These are phyloP conservation scores for Wickerhamomyces queroliae DNA, from an alignment of 805 yeast species.

Conservation along the genomic window DNA sequence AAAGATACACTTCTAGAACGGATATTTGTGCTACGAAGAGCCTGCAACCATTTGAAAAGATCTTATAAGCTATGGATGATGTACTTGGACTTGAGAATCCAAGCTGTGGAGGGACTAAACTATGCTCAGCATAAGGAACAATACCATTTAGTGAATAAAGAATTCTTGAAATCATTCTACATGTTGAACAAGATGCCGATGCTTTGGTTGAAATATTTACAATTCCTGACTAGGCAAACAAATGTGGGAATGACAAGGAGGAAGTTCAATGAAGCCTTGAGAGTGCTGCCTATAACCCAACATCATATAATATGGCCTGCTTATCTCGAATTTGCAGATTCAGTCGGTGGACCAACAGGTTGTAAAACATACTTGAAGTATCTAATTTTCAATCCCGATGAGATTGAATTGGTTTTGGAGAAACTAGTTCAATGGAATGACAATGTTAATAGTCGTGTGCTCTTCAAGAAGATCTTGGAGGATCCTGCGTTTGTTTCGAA, in stretches of 20 bases:
- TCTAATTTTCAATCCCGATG: constrained; percentile 22
- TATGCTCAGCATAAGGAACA: constrained; percentile 25
- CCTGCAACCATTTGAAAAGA: constrained; percentile 35
- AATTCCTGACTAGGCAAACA: constrained; percentile 31
- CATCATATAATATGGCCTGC: constrained; percentile 52
- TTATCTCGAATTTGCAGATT: constrained; percentile 43
- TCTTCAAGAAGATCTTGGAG: constrained; percentile 30
- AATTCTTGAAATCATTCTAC: constrained; percentile 43
- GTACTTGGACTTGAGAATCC: constrained; percentile 38
- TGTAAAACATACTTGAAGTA: constrained; percentile 26
- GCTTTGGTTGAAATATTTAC: constrained; percentile 47
- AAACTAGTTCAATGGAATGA: constrained; percentile 29
- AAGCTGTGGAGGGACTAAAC: constrained; percentile 22
- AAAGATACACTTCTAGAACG: constrained; percentile 23
- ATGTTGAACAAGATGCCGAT: constrained; percentile 38
- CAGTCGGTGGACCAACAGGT: constrained; percentile 32
- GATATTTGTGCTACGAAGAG: constrained; percentile 47
- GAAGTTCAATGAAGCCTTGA: constrained; percentile 45
- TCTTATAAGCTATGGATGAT: constrained; percentile 51
- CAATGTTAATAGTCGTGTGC: constrained; percentile 20
- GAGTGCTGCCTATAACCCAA: constrained; percentile 41
- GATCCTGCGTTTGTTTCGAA: constrained; percentile 29
- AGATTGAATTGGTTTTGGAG: constrained; percentile 27
- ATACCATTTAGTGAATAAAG: constrained; percentile 29
- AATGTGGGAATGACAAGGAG: constrained; percentile 34